phyloP scores from a whole-genome alignment of 208 protist species.

The Acanthamoeba healyi region DNA sequence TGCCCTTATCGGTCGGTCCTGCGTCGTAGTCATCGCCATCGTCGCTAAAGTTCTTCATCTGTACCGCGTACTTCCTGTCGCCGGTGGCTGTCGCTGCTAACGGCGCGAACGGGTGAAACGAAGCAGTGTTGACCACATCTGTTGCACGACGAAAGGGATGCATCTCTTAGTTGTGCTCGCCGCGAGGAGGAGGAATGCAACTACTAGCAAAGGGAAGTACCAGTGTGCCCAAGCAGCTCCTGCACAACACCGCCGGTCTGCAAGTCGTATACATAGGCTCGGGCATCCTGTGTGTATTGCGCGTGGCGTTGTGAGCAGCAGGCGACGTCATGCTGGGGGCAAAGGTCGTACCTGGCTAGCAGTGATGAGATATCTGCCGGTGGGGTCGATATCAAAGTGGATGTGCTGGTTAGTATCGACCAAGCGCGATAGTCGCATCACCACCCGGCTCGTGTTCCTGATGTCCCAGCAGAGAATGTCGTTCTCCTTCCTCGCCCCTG shows the following conservation, averaged over 20 bases:
- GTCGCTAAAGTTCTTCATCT: slow-evolving; percentile 9
- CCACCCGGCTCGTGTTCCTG: slow-evolving; percentile 42
- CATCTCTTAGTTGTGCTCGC: too few species aligned
- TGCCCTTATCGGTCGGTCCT: background rate
- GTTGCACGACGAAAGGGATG: too few species aligned
- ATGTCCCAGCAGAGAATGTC: slow-evolving; percentile 63
- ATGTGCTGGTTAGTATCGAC: slow-evolving; percentile 61
- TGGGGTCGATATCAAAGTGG: slow-evolving; percentile 61
- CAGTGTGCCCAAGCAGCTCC: slow-evolving; percentile 4
- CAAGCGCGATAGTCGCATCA: slow-evolving; percentile 24
- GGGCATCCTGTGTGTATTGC: slow-evolving; percentile 14
- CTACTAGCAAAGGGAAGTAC: too few species aligned
- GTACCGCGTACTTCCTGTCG: slow-evolving; percentile 21
- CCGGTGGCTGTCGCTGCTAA: slow-evolving; percentile 44
- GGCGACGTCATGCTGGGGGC: too few species aligned
- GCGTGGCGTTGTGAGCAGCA: too few species aligned
- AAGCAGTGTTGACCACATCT: slow-evolving; percentile 39
- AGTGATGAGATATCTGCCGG: slow-evolving; percentile 57
- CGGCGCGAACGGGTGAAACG: slow-evolving; percentile 40
- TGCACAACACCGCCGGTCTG: background rate
- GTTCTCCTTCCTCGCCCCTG: slow-evolving; percentile 57
- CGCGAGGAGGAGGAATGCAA: too few species aligned
- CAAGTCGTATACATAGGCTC: slow-evolving; percentile 31
- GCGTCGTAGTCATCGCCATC: background rate
- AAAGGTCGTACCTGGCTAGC: slow-evolving; percentile 56